Evolutionary conservation across 2,329 filamentous ascomycete species (phyloP).

Genomic region (Colletotrichum sp.): DNA sequence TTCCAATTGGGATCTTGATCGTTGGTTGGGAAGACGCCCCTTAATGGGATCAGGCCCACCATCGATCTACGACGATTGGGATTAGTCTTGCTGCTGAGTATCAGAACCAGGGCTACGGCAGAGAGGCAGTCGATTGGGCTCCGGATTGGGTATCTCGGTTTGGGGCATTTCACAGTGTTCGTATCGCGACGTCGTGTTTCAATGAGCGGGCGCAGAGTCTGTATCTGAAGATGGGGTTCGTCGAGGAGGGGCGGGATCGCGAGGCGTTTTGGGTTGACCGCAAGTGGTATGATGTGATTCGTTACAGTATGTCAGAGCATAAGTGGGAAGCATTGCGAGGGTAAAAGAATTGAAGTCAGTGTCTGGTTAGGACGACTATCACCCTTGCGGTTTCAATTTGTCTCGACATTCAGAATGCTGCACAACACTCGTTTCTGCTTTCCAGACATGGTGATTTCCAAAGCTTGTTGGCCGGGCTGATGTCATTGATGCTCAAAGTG

Average conservation of each 20-base stretch:
- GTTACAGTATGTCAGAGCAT: not conserved
- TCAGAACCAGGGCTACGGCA: not conserved
- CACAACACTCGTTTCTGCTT: not conserved
- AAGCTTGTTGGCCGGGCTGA: fast-evolving
- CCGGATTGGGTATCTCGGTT: not conserved
- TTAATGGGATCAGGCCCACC: not conserved
- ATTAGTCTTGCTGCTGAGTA: not conserved
- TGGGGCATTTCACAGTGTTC: not conserved
- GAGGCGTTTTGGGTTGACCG: not conserved
- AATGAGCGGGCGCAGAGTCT: not conserved
- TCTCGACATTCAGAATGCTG: fast-evolving
- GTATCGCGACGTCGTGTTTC: not conserved
- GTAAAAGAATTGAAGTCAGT: fast-evolving
- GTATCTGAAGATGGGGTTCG: not conserved
- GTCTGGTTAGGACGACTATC: fast-evolving
- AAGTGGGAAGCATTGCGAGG: not conserved
- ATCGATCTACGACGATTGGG: not conserved
- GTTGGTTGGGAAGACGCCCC: not conserved
- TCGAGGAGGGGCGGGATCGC: not conserved
- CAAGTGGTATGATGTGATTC: not conserved
- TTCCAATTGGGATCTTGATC: not conserved
- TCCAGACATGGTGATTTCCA: fast-evolving
- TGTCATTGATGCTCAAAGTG: not conserved
- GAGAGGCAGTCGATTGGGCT: not conserved
- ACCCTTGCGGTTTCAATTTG: fast-evolving